phyloP scores from a whole-genome alignment of 208 protist species.

The Trypanosoma avium region DNA sequence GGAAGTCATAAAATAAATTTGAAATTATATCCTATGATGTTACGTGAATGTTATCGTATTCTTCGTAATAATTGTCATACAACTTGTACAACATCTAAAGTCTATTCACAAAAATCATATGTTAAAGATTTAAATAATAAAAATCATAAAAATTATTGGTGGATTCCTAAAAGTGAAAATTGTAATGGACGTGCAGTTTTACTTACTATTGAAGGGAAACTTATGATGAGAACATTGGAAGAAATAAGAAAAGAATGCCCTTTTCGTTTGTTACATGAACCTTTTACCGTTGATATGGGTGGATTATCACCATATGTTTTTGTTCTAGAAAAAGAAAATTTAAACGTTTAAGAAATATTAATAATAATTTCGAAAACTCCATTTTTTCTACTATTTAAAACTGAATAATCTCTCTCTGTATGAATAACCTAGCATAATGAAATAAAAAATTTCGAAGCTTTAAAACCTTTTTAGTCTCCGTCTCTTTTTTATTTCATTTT shows the following conservation, averaged over 20 bases:
- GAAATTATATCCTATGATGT: constrained; percentile 43
- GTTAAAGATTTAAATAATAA: not conserved
- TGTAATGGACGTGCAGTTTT: constrained; percentile 45
- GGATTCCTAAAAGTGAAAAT: not conserved
- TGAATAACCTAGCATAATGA: no score
- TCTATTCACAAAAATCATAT: no score
- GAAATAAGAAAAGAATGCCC: constrained; percentile 22
- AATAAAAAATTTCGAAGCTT: no score
- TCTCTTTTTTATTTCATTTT: no score
- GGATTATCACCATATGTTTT: constrained; percentile 62
- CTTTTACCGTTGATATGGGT: constrained; percentile 46
- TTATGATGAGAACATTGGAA: constrained; percentile 36
- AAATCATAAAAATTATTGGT: constrained; percentile 2
- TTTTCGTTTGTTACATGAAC: constrained; percentile 32
- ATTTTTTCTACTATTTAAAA: no score
- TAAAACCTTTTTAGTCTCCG: no score
- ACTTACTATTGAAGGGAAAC: constrained; percentile 48
- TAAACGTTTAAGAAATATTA: no score
- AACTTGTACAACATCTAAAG: no score
- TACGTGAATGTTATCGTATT: constrained; percentile 50
- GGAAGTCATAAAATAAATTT: constrained; percentile 49
- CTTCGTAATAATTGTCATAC: constrained; percentile 10
- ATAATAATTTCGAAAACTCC: no score
- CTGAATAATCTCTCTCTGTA: no score
- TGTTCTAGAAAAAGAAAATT: constrained; percentile 37